Conservation (phyloP, 768 basidiomycete genomes). For the Tephrocybe sp. region DNA sequence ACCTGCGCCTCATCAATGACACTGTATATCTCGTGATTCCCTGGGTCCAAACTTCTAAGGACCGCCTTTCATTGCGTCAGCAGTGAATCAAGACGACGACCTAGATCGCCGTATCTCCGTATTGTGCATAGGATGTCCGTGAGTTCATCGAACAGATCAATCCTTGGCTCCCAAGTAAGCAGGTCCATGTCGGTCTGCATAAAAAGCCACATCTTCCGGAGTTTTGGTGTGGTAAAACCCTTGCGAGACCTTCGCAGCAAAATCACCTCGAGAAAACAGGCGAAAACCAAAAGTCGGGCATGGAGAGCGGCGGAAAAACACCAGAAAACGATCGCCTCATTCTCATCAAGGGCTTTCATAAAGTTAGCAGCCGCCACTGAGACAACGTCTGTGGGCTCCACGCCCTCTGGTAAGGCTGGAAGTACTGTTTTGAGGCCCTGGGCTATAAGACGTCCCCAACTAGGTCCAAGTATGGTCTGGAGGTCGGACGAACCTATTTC, state of each 20-base stretch:
- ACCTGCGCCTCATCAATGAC: background rate
- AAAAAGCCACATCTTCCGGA: conserved; percentile 2
- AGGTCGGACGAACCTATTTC: background rate
- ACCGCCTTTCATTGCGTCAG: too few relatives aligned
- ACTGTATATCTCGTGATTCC: too few relatives aligned
- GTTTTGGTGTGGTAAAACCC: background rate
- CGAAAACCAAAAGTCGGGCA: background rate
- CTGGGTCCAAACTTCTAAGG: too few relatives aligned
- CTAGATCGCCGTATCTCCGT: background rate
- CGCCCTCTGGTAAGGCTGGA: too few relatives aligned
- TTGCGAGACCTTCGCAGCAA: background rate
- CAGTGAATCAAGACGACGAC: background rate
- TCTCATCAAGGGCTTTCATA: background rate
- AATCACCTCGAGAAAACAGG: background rate
- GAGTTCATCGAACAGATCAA: background rate
- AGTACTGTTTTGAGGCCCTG: too few relatives aligned
- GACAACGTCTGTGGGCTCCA: background rate
- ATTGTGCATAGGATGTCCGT: background rate
- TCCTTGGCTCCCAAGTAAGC: background rate
- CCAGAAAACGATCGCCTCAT: background rate
- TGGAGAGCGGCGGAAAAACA: background rate
- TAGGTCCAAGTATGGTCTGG: background rate
- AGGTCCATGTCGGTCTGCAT: background rate
- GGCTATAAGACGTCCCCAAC: too few relatives aligned
- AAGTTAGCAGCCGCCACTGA: too few relatives aligned